These are phyloP conservation scores for Cytospora piceicola DNA, from an alignment of 2,329 filamentous ascomycete genomes.

Conservation along the genomic window DNA sequence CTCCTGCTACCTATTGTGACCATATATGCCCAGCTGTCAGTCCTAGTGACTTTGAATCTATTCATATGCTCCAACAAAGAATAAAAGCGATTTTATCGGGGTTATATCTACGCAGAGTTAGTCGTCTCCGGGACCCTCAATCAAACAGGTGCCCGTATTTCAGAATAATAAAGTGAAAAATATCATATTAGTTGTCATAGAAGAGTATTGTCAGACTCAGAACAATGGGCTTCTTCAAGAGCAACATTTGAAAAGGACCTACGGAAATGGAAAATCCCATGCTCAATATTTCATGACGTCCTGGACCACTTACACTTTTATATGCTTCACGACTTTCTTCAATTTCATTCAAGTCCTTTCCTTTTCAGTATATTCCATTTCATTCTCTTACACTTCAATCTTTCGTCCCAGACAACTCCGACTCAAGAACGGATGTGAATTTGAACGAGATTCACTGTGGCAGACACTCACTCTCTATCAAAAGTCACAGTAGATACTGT, in stretches of 20 bases:
- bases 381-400: neutral
- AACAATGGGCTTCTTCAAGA: too few species aligned
- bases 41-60: neutral
- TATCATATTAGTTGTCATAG: too few species aligned
- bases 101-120: too few species aligned
- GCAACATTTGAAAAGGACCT: too few species aligned
- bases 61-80: neutral
- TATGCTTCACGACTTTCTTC: neutral
- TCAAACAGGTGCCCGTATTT: too few species aligned
- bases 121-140: too few species aligned
- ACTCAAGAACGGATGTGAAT: neutral
- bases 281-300: too few species aligned
- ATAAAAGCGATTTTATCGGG: neutral
- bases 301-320: neutral
- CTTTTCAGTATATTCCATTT: neutral
- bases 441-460: neutral
- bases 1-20: neutral
- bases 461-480: neutral
- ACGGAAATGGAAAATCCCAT: too few species aligned
- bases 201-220: too few species aligned
- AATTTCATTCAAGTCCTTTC: neutral
- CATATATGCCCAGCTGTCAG: neutral
- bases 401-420: neutral
- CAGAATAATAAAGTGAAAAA: too few species aligned
- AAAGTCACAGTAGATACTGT: neutral